Base-by-base conservation (phyloP, 768 basidiomycete genomes). In the Clitopilus hobsonii region DNA sequence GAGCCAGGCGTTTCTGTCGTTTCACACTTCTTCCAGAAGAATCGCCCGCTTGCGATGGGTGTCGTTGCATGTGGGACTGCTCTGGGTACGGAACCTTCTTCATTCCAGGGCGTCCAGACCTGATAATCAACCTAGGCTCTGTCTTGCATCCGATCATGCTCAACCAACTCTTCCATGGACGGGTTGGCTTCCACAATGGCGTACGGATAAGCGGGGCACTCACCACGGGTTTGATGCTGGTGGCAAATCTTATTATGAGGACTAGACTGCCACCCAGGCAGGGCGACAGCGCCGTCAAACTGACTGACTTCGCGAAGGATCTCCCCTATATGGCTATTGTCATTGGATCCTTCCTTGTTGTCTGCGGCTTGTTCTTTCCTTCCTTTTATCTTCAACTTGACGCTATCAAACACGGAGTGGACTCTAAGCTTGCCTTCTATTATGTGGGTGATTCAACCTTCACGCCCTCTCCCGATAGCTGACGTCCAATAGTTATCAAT, bases 101-200 rank as follows among this genome's bases (percentile, higher is more conserved):
- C 16, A 16, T 2, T 27, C 18, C 22, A 16, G 36, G 23, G 16
- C 24, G 23, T 23, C 48, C 27, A 52, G n/a, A 28, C 57, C 13
- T 60, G 58, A 36, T 51, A 58, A 60, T 70, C 67, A 22, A 57
- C 72, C 6, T 20, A 26, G 77, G 80, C 5, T 76, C 77, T 25
- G 69, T 76, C 20, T 55, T 79, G 2, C 81, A 83, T 54, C 81
- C 82, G 0, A 81, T 84, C 60, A 74, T 85, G 73, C 65, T 88
- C 28, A 85, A 86, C 60, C 72, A 74, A 41, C 65, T 75, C 3
- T 71, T 76, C 45, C 61, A 67, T 55, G 63, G 70, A 6, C 56
- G 56, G 0, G 50, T 74, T n/a, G 75, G 74, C 10, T 78, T 76
- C 56, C 68, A 71, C 38, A 70, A 69, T 14, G 71, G 69, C 3